These are phyloP conservation scores for Hyaloperonospora arabidopsidis DNA, from an alignment of 352 stramenopile species.

Conservation along the genomic window DNA sequence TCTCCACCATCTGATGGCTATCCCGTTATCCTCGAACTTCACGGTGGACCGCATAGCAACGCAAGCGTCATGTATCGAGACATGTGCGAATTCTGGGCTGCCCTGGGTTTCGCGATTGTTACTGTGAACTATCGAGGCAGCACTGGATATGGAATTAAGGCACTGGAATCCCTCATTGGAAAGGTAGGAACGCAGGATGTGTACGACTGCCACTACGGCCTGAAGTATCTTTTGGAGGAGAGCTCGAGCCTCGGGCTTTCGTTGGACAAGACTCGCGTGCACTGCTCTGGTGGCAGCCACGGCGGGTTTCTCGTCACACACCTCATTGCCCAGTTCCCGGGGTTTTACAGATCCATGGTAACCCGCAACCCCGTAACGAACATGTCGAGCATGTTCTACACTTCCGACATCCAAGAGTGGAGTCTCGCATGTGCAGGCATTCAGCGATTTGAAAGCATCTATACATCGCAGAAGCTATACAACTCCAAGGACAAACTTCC, in stretches of 20 bases:
- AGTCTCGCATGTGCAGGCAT: slow-evolving; percentile 83
- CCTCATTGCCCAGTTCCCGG: slow-evolving; percentile 90
- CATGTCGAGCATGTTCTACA: slow-evolving; percentile 89
- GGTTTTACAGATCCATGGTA: slow-evolving; percentile 88
- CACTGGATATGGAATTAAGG: slow-evolving; percentile 87
- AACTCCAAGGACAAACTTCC: slow-evolving; percentile 21
- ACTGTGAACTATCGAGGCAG: slow-evolving; percentile 95
- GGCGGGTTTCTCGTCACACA: slow-evolving; percentile 92
- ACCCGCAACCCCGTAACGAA: slow-evolving; percentile 91
- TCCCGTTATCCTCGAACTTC: slow-evolving; percentile 80
- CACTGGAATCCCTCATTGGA: slow-evolving; percentile 86
- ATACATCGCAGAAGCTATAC: slow-evolving; percentile 52
- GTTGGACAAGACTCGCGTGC: slow-evolving; percentile 74
- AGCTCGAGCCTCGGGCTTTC: slow-evolving; percentile 30
- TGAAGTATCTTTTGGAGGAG: slow-evolving; percentile 64
- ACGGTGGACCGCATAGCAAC: slow-evolving; percentile 90
- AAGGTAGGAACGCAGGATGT: slow-evolving; percentile 90
- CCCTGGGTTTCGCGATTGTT: slow-evolving; percentile 86
- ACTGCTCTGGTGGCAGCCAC: slow-evolving; percentile 92
- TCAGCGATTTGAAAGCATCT: slow-evolving; percentile 79
- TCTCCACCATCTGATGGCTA: slow-evolving; percentile 32
- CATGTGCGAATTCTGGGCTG: slow-evolving; percentile 86
- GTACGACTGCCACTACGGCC: slow-evolving; percentile 85
- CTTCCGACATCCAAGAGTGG: slow-evolving; percentile 96
- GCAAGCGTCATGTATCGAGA: slow-evolving; percentile 82